Evolutionary conservation across 805 yeast species (phyloP), one percentile per base, ranked within the genome.

Genomic region (Saccharomyces cerevisiae): DNA sequence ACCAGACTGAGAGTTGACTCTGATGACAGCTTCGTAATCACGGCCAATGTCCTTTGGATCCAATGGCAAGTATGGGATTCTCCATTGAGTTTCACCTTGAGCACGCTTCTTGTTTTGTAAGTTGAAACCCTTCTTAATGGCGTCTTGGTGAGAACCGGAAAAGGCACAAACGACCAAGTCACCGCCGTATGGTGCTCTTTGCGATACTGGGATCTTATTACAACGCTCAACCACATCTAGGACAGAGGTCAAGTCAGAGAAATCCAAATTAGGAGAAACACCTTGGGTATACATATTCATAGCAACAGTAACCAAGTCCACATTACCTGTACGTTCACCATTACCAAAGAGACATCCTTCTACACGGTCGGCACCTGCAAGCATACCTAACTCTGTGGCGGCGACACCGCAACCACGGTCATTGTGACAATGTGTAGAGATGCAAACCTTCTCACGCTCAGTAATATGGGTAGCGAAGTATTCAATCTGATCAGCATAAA

Each of bases 351-450:
- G 75, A 76, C 91, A 85, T 54, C 92, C 92, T 72, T 85, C 92
- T 51, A 85, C 87, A 75, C 92, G 79, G 71, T 85, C 91, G 56
- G 87, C 92, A 65, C 92, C 92, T n/a, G 90, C 92, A 64, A 85
- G 72, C 31, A 83, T 62, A 62, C 89, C 91, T 57, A 85, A 74
- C 69, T 85, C 92, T 48, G 89, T 77, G 27, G 92, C 92, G 48
- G 92, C 92, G 53, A 85, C 90, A 66, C 89, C 90, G 68, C 89
- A 84, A 22, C 92, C 92, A 71, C 92, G 79, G 68, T 85, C 92
- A 64, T 85, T 85, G 71, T 85, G 92, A 57, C 87, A 80, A 65
- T 85, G 92, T 14, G 85, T 78, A 24, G 90, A 84, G 55, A 85
- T 80, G 57, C 83, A 73, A 46, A 84, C 80, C 62, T 83, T 84